Conservation (phyloP, 495 filamentous ascomycete species). For the Neurospora sp. region DNA sequence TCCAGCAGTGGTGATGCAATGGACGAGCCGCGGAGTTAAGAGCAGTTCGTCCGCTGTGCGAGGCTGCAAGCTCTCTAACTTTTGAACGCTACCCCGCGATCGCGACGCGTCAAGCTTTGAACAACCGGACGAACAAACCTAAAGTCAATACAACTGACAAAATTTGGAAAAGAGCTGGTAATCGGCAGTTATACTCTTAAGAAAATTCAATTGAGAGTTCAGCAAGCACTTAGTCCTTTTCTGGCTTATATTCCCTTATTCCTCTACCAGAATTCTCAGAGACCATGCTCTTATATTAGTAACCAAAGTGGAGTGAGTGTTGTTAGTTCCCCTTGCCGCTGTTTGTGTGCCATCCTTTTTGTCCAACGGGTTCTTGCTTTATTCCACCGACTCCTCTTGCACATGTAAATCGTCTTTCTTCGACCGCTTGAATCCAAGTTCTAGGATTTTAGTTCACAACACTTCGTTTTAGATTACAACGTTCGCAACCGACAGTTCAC, state of each 20-base stretch:
- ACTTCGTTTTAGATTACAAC: neutral
- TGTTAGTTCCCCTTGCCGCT: neutral
- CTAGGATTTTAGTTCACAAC: neutral
- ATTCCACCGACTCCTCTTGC: neutral
- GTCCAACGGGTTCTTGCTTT: neutral
- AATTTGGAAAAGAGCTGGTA: neutral
- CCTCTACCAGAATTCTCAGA: neutral
- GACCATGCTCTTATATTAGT: neutral
- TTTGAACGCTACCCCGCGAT: neutral
- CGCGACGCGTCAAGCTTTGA: neutral
- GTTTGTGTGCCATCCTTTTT: neutral
- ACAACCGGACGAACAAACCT: neutral
- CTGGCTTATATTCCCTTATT: neutral
- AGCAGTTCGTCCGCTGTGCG: neutral
- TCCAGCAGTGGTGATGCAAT: neutral
- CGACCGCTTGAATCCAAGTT: neutral
- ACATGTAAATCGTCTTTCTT: neutral
- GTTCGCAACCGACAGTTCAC: neutral
- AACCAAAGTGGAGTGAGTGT: neutral
- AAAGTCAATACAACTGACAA: neutral
- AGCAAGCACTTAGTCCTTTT: neutral
- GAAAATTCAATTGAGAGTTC: neutral
- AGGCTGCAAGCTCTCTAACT: neutral
- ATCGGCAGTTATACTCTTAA: neutral
- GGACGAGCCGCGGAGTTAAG: neutral